Base-by-base conservation (phyloP, 768 basidiomycete species). In the Mycena pura region DNA sequence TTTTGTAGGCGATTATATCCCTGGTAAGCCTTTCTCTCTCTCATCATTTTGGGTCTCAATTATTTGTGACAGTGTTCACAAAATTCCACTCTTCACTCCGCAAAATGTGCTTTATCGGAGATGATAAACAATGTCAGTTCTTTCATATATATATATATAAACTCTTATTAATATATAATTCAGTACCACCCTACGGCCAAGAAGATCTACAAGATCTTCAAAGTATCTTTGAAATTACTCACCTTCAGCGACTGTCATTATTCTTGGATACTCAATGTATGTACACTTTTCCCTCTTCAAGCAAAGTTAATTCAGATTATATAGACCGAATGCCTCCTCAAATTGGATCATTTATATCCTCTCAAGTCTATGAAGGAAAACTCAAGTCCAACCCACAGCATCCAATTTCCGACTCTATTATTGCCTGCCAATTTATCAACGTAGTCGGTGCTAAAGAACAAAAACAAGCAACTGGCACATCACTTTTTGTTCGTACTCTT, bases 321-420 rank as follows among this genome's bases (percentile, higher is more conserved):
- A 13, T 56, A 94, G 93, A 94, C 65, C 86, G 93, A 1, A 92
- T 95, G 91, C 92, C 92, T 50, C 85, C 87, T 49, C 85, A 91
- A 63, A 88, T 93, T 78, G 91, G 92, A 22, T 66, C 78, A 4
- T 86, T 92, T 41, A 89, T 95, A 38, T 93, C 91, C 19, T 68
- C 82, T 54, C 78, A 78, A 56, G 78, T 94, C 4, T 94, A 95
- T 77, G 74, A 87, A 22, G 67, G 75, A 14, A 68, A 85, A 65
- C 86, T 94, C 13, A 73, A 81, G 7, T 92, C 92, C 2, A 65
- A 73, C 55, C 73, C 79, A 5, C 15, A 62, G 1, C 90, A 91
- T 66, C 76, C 80, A 32, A 70, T 90, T 17, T 77, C 76, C n/a
- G 67, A 75, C 48, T 39, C 75, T 0, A 69, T 72, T 9, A 63